Evolutionary conservation across 495 filamentous ascomycete species (phyloP).

Genomic region (Penicillium malachiteum): DNA sequence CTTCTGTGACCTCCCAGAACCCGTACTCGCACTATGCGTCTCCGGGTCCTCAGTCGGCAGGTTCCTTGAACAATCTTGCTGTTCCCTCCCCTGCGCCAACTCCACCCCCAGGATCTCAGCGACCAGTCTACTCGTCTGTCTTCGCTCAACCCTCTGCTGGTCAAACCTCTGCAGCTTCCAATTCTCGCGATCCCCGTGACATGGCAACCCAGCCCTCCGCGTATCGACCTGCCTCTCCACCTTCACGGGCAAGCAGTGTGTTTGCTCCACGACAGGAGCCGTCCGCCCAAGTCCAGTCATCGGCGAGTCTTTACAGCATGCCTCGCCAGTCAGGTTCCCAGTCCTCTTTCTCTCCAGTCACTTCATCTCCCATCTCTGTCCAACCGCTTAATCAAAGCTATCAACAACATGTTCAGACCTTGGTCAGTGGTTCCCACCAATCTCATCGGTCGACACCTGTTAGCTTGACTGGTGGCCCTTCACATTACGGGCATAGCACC

Average conservation of each 20-base stretch:
- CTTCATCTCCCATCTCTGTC: conserved; percentile 22
- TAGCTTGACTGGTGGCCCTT: conserved; percentile 24
- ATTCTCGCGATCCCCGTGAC: conserved; percentile 40
- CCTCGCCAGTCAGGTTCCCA: conserved; percentile 30
- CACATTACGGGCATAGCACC: conserved; percentile 39
- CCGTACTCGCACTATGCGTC: conserved; percentile 33
- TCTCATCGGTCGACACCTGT: conserved; percentile 35
- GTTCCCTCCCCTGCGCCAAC: conserved; percentile 42
- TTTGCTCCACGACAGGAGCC: conserved; percentile 38
- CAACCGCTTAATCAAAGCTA: conserved; percentile 33
- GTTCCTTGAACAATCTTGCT: conserved; percentile 26
- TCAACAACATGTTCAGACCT: conserved; percentile 43
- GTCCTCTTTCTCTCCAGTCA: conserved; percentile 27
- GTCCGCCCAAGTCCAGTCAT: conserved; percentile 34
- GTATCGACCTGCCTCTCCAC: conserved; percentile 39
- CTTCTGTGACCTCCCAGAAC: conserved; percentile 27
- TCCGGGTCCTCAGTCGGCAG: conserved; percentile 25
- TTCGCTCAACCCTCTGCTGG: conserved; percentile 30
- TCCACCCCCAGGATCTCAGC: conserved; percentile 38
- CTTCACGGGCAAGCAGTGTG: conserved; percentile 30
- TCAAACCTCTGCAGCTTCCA: conserved; percentile 21
- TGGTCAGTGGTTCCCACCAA: conserved; percentile 42
- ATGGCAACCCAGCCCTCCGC: conserved; percentile 26
- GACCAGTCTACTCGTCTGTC: conserved; percentile 35
- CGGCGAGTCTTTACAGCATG: conserved; percentile 32